Evolutionary conservation across 192 early-diverging fungal genomes (phyloP).

Genomic region (Gamsiella multidivaricata): DNA sequence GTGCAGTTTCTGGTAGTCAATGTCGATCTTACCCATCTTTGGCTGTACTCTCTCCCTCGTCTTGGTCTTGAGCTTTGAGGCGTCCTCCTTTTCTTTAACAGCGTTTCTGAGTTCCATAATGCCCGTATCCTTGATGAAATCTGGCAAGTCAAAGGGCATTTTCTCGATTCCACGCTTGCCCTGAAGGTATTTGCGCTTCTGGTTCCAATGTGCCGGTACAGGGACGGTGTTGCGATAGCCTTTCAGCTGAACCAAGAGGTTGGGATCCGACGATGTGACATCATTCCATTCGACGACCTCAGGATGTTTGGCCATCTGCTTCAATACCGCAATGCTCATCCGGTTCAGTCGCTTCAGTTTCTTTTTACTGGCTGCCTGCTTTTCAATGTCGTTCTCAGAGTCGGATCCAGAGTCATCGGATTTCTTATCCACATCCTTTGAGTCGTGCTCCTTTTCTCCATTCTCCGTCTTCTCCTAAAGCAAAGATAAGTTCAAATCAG

Average conservation of each 20-base stretch:
- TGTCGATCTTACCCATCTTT: constrained; percentile 95
- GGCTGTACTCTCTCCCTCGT: constrained; percentile 89
- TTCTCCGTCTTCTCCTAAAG: constrained; percentile 15
- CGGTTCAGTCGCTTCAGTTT: constrained; percentile 68
- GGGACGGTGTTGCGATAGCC: constrained; percentile 93
- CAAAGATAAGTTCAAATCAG: too few species aligned
- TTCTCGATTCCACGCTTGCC: constrained; percentile 98
- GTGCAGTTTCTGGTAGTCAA: constrained; percentile 98
- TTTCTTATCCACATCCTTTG: constrained; percentile 24
- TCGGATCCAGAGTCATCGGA: constrained; percentile 38
- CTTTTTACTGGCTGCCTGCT: constrained; percentile 64
- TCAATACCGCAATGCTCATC: constrained; percentile 89
- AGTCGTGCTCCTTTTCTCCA: constrained; percentile 18
- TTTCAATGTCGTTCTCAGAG: constrained; percentile 45
- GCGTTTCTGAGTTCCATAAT: constrained; percentile 96
- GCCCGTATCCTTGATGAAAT: constrained; percentile 97
- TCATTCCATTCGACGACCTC: constrained; percentile 94
- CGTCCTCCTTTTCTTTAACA: constrained; percentile 89
- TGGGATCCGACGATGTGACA: constrained; percentile 90
- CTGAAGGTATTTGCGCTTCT: constrained; percentile 97
- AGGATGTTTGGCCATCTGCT: constrained; percentile 89
- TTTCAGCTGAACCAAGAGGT: constrained; percentile 91
- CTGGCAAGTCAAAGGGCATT: constrained; percentile 92
- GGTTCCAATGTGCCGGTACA: constrained; percentile 94
- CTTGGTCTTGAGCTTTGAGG: constrained; percentile 80